Conservation (phyloP, 2,329 filamentous ascomycete species). For the Beauveria sp. region DNA sequence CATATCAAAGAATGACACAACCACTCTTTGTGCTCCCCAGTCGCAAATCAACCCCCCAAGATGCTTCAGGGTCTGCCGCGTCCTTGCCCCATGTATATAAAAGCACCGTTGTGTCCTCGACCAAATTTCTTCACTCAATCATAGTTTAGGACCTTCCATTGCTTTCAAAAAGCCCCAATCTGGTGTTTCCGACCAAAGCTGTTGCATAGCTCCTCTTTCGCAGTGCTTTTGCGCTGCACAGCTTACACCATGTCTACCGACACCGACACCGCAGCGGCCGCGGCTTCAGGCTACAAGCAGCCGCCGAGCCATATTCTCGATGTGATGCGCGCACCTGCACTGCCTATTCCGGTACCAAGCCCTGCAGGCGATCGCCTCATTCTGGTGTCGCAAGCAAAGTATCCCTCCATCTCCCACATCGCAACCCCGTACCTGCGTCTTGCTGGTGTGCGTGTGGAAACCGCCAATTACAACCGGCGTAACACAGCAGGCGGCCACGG, state of each 20-base stretch:
- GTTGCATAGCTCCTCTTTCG: neutral
- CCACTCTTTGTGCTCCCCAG: slow-evolving; percentile 14
- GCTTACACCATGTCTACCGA: slow-evolving; percentile 1
- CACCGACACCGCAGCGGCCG: neutral
- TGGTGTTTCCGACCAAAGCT: neutral
- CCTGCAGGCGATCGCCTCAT: slow-evolving; percentile 3
- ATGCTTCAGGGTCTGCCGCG: slow-evolving; percentile 24
- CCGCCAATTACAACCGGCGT: slow-evolving; percentile 2
- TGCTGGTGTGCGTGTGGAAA: slow-evolving; percentile 4
- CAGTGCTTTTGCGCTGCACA: neutral
- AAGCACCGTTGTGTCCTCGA: slow-evolving; percentile 5
- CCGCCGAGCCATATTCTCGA: slow-evolving; percentile 1
- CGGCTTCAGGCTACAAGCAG: slow-evolving; percentile 3
- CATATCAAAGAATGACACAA: slow-evolving; percentile 26
- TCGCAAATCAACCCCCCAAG: slow-evolving; percentile 30
- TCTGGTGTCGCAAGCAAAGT: neutral
- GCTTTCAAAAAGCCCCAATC: neutral
- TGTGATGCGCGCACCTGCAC: slow-evolving; percentile 6
- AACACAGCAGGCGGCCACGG: slow-evolving; percentile 2
- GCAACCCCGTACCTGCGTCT: neutral
- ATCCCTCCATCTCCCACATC: slow-evolving; percentile 3
- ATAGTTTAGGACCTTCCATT: neutral
- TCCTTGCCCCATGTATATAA: slow-evolving; percentile 37
- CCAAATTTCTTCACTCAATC: neutral
- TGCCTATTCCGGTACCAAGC: neutral